phyloP scores from a whole-genome alignment of 768 basidiomycete species.

The Boletus rex-veris region DNA sequence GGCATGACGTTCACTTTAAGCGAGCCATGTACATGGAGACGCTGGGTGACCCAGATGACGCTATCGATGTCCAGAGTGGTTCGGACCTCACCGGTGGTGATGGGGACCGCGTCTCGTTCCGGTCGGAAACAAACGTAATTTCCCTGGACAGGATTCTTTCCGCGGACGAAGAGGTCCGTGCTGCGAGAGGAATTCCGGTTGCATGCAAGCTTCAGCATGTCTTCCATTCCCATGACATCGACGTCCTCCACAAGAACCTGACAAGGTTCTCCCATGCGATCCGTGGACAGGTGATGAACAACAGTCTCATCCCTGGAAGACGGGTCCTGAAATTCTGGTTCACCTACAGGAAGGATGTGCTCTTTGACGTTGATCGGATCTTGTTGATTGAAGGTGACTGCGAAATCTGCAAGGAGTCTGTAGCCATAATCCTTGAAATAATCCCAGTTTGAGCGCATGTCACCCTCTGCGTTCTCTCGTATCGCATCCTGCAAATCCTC shows the following conservation, averaged over 20 bases:
- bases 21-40: neutral
- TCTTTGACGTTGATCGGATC: neutral
- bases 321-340: neutral
- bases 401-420: slow-evolving; percentile 1
- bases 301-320: neutral
- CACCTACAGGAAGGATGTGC: neutral
- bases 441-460: neutral
- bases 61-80: slow-evolving; percentile 6
- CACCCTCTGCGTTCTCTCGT: too few species aligned
- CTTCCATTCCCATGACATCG: slow-evolving; percentile 3
- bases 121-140: neutral
- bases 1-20: slow-evolving; percentile 2
- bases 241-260: neutral
- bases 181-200: neutral
- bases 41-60: neutral
- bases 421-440: slow-evolving; percentile 8
- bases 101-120: neutral
- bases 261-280: neutral
- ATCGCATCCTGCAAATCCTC: too few species aligned
- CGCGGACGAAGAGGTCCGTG: neutral
- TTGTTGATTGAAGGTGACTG: neutral
- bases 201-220: neutral
- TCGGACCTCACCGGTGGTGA: neutral
- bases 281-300: neutral
- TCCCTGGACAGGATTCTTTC: neutral